Evolutionary conservation across 805 yeast species (phyloP).

Genomic region (Teunomyces kruisii): DNA sequence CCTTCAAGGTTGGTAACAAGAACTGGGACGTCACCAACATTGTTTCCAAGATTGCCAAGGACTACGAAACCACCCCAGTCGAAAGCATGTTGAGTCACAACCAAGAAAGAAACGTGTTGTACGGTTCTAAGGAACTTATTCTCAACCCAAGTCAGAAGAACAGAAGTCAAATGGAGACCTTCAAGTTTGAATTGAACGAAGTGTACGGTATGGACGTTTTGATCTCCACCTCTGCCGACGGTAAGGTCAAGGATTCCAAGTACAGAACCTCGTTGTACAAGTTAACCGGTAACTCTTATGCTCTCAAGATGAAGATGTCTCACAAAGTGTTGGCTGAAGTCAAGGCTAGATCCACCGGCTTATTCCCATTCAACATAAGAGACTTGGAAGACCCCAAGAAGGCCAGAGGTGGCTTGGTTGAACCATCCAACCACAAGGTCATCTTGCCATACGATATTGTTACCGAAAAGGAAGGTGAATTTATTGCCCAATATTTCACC

Average conservation of each 20-base stretch:
- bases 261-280: slow-evolving; percentile 69
- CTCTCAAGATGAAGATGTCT: slow-evolving; percentile 69
- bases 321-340: slow-evolving; percentile 65
- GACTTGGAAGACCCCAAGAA: slow-evolving; percentile 67
- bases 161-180: slow-evolving; percentile 59
- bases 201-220: slow-evolving; percentile 76
- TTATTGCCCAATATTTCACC: slow-evolving; percentile 69
- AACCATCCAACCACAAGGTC: slow-evolving; percentile 66
- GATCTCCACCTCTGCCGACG: slow-evolving; percentile 61
- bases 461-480: slow-evolving; percentile 65
- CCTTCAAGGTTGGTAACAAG: slow-evolving; percentile 62
- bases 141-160: slow-evolving; percentile 72
- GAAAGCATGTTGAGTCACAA: slow-evolving; percentile 78
- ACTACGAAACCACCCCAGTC: slow-evolving; percentile 58
- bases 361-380: slow-evolving; percentile 68
- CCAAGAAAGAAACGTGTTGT: slow-evolving; percentile 63
- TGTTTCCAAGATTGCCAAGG: slow-evolving; percentile 61
- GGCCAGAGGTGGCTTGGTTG: slow-evolving; percentile 72
- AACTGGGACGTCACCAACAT: slow-evolving; percentile 74
- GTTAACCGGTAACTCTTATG: slow-evolving; percentile 66
- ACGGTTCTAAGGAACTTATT: slow-evolving; percentile 75
- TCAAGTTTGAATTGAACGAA: slow-evolving; percentile 69
- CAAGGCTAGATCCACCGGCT: slow-evolving; percentile 59
- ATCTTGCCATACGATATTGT: slow-evolving; percentile 67
- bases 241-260: slow-evolving; percentile 61